Base-by-base conservation (phyloP, 805 yeast genomes). In the Sugiyamaella mastotermitis region DNA sequence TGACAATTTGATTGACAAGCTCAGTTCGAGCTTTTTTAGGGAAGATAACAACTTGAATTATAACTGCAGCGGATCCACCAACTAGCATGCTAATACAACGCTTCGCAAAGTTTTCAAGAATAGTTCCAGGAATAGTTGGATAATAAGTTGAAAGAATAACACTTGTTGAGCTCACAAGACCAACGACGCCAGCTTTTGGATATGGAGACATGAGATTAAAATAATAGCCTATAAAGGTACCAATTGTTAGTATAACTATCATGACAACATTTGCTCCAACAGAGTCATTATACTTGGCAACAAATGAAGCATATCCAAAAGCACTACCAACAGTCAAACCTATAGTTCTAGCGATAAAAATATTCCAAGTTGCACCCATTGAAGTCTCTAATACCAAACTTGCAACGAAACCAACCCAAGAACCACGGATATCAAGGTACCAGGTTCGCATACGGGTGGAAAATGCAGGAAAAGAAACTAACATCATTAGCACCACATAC, bases 401-500 rank as follows among this genome's bases (percentile, higher is more conserved):
- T 13, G 74, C 71, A 4, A 71, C 73, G 57, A 72, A 72, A 19
- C 76, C 77, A 5, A 70, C 64, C 78, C 78, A 72, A 1, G 71
- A 56, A 29, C 76, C 77, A 43, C 69, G 62, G 22, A 65, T 61
- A 13, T 63, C 60, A n/a, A 53, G 54, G 43, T 70, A 72, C 77
- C 77, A 72, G n/a, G 55, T 52, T 31, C 76, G 57, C 15, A 68
- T 47, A 25, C 62, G 61, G 0, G 75, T 72, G 24, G 66, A 56
- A 46, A 70, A 72, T 66, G 70, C 72, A 1, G 76, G 77, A 42
- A 71, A 70, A 0, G 76, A 67, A 2, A 69, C 65, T 1, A 70
- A 42, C 61, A 70, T 67, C 29, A 71, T 47, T 0, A 73, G 71
- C 25, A 68, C 48, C 0, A 68, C 58, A 9, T 68, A 64, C 44